Evolutionary conservation across 75 land plant species (phyloP).

Genomic region (Adiantum capillusveneris): DNA sequence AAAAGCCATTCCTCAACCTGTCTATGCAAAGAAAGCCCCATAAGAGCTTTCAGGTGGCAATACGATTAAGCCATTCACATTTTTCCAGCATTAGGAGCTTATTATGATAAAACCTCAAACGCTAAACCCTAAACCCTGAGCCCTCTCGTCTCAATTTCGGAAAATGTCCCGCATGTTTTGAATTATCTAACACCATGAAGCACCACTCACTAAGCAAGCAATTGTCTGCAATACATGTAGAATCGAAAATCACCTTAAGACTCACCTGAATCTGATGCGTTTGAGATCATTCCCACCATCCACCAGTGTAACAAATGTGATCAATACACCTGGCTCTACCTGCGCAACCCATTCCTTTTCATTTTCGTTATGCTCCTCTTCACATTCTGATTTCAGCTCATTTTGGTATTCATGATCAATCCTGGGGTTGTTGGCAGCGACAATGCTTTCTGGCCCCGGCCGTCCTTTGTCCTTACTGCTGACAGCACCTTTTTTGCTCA

Average conservation of each 20-base stretch:
- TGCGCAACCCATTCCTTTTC: conserved; percentile 91
- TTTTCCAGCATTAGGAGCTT: too few relatives aligned
- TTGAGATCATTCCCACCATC: conserved; percentile 91
- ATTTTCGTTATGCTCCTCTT: conserved; percentile 28
- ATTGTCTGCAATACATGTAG: neutral
- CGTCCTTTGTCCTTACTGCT: too few relatives aligned
- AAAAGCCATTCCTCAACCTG: too few relatives aligned
- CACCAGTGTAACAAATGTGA: conserved; percentile 75
- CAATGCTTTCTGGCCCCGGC: too few relatives aligned
- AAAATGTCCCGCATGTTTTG: neutral
- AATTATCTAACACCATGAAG: neutral
- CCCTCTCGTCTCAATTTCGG: neutral
- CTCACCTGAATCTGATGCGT: conserved; percentile 89
- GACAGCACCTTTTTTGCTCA: neutral
- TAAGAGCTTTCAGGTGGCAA: too few relatives aligned
- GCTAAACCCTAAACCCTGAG: too few relatives aligned
- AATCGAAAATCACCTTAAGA: neutral
- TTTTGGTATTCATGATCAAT: neutral
- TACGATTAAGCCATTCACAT: too few relatives aligned
- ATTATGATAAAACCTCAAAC: too few relatives aligned
- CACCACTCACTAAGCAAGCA: neutral
- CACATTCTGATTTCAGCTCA: conserved; percentile 34
- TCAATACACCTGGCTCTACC: conserved; percentile 93
- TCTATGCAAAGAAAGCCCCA: too few relatives aligned
- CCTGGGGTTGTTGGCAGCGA: too few relatives aligned